Base-by-base conservation (phyloP, 2,329 filamentous ascomycete genomes). In the Penicillium brasilianum region DNA sequence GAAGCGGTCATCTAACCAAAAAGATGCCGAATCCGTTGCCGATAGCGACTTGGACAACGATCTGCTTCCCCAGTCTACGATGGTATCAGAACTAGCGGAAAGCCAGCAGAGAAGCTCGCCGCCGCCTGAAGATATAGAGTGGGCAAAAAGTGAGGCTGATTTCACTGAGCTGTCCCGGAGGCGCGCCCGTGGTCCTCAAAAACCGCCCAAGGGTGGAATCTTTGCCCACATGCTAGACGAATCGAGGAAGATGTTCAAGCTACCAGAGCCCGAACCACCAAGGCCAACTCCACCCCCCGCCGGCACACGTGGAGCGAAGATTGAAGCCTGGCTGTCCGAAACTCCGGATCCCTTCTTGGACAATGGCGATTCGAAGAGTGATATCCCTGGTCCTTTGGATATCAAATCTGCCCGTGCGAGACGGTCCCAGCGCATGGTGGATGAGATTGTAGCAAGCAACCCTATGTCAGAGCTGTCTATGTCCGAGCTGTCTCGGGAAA, bases 281-380 rank as follows among this genome's bases (percentile, higher is more conserved):
- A 72, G 74, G 52, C 78, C 79, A 22, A 75, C 78, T 36, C 78
- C 79, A n/a, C 75, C 78, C 11, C 71, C 72, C n/a, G 62, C 66
- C 10, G 69, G 68, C 16, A 69, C 69, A 20, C 81, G 81, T 49
- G 77, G 82, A 14, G 80, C 81, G 55, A 85, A 85, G 51, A 83
- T 89, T 28, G 84, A 88, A 72, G 84, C 85, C 52, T 89, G 87
- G 87, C 80, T 89, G 6, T 82, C 82, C 2, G 78, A 78, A 55
- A 86, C 84, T 2, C 79, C 82, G 9, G 84, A 87, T 71, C 83
- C 84, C 2, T 85, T 87, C 60, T 62, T 81, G 51, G 82, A 84
- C n/a, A 71, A 71, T 22, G 66, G 71, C 34, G 68, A 71, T 22
- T 66, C 69, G 3, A 69, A 71, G 30, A 75, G 72, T 46, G 77